Evolutionary conservation across 306 rosid genomes (phyloP), one percentile per base, ranked within the genome.

Genomic region (Acacia melanoxylon): DNA sequence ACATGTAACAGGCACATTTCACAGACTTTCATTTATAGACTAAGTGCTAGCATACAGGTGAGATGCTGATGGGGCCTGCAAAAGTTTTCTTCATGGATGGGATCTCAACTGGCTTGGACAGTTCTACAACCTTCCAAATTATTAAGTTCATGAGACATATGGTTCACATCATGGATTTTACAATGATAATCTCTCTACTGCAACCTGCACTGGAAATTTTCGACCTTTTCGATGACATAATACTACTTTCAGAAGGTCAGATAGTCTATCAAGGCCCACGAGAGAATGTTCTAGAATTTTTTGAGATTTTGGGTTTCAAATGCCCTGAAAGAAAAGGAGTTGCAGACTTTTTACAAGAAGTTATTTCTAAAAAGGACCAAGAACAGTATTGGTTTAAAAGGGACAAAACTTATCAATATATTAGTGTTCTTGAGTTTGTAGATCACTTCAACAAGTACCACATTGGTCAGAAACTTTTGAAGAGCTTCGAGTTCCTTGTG

Each of bases 11-110:
- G 22, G 9, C 27, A 13, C 80, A 35, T 48, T 59, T 65, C 54
- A 35, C 22, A 19, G 69, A 59, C 66, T 76, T 69, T 35, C 49
- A 65, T 25, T 33, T 16, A 56, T 78, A 52, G 37, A 78, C 48
- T 58, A 4, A 63, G 24, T 58, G 22, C 35, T 67, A 71, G 71
- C 85, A 80, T 82, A 83, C 82, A 89, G 97, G 97, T 83, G 92
- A 93, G 86, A 86, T 89, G 91, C 46, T 93, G 80, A 95, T 89
- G 65, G 97, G 97, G 80, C 95, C 97, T 52, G 90, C 94, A 51
- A 93, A 85, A 69, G 95, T 81, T 24, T 85, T 93, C 63, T 86
- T 91, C 61, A 93, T 91, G 95, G 97, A 93, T 80, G 94, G 85
- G 79, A 91, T 93, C 74, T 89, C 95, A 54, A 91, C 90, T 46